Evolutionary conservation across 495 filamentous ascomycete genomes (phyloP).

Genomic region (Xylaria intraflava): DNA sequence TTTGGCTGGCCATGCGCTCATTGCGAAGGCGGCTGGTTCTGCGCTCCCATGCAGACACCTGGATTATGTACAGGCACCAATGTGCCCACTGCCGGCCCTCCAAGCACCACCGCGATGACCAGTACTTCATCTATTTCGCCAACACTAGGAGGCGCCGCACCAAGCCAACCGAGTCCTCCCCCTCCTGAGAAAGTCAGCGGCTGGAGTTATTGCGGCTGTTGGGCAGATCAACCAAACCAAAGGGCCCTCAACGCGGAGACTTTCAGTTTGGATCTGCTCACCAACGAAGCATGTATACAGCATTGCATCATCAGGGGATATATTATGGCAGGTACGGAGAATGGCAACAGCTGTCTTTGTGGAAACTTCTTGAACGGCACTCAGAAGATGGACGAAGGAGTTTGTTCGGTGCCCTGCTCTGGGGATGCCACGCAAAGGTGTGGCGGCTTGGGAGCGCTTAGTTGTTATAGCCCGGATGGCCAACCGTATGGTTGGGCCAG

Average conservation of each 20-base stretch:
- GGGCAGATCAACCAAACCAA: slow-evolving; percentile 40
- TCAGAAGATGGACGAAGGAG: slow-evolving; percentile 33
- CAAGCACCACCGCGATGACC: slow-evolving; percentile 9
- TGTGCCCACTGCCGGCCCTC: slow-evolving; percentile 8
- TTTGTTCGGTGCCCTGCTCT: slow-evolving; percentile 40
- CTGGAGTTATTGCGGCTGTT: slow-evolving; percentile 56
- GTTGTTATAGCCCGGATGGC: slow-evolving; percentile 34
- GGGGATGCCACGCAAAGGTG: slow-evolving; percentile 39
- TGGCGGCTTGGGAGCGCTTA: slow-evolving; percentile 40
- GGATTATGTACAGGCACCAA: slow-evolving; percentile 11
- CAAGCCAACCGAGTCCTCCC: slow-evolving; percentile 8
- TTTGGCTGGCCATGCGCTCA: slow-evolving; percentile 37
- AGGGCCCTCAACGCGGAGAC: slow-evolving; percentile 46
- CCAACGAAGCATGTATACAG: slow-evolving; percentile 51
- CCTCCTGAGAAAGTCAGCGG: slow-evolving; percentile 22
- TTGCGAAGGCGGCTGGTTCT: slow-evolving; percentile 36
- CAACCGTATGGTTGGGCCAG: slow-evolving; percentile 27
- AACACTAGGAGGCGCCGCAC: slow-evolving; percentile 2
- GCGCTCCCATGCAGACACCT: slow-evolving; percentile 24
- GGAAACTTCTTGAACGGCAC: slow-evolving; percentile 40
- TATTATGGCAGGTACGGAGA: slow-evolving; percentile 57
- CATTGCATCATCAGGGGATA: slow-evolving; percentile 49
- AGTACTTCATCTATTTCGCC: slow-evolving; percentile 10
- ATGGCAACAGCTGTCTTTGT: slow-evolving; percentile 60
- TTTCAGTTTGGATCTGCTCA: slow-evolving; percentile 42